Evolutionary conservation across 176 grass and related monocot genomes (phyloP).

Genomic region (Saccharum spontaneum): DNA sequence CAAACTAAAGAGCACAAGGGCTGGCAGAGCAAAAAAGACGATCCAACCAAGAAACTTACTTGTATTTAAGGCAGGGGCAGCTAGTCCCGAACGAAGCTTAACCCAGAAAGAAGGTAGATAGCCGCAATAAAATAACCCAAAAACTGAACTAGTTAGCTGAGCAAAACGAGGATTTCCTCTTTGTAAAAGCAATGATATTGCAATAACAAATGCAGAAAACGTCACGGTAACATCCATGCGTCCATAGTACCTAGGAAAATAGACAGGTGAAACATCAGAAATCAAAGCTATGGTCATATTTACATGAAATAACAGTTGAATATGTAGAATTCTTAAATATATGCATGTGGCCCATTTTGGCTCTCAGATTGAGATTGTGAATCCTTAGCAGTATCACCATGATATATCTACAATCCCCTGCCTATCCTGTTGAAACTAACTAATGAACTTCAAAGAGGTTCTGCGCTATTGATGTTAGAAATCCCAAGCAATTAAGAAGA

Average conservation of each 20-base stretch:
- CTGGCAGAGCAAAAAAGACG: not conserved
- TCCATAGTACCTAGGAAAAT: slow-evolving; percentile 83
- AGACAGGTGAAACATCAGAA: slow-evolving; percentile 31
- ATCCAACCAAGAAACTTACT: slow-evolving; percentile 52
- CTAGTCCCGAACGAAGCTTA: slow-evolving; percentile 85
- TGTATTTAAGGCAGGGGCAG: slow-evolving; percentile 85
- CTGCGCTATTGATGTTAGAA: not conserved
- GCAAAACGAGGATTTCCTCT: slow-evolving; percentile 95
- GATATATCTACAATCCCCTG: not conserved
- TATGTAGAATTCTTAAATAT: not conserved
- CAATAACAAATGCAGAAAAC: slow-evolving; percentile 81
- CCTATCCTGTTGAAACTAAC: not conserved
- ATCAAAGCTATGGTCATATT: slow-evolving; percentile 20
- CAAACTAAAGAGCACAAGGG: not conserved
- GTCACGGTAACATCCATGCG: slow-evolving; percentile 89
- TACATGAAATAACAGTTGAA: slow-evolving; percentile 34
- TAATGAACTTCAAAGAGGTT: not conserved
- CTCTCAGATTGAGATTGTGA: not conserved
- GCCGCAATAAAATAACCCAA: slow-evolving; percentile 96
- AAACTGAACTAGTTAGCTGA: slow-evolving; percentile 94
- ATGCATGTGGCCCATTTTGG: not conserved
- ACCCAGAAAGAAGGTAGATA: slow-evolving; percentile 99
- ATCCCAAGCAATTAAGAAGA: not conserved
- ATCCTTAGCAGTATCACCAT: not conserved
- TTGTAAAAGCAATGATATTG: slow-evolving; percentile 81